Evolutionary conservation across 1,139 yeast species (phyloP), one percentile per base, ranked within the genome.

Genomic region (Pichia sp.): DNA sequence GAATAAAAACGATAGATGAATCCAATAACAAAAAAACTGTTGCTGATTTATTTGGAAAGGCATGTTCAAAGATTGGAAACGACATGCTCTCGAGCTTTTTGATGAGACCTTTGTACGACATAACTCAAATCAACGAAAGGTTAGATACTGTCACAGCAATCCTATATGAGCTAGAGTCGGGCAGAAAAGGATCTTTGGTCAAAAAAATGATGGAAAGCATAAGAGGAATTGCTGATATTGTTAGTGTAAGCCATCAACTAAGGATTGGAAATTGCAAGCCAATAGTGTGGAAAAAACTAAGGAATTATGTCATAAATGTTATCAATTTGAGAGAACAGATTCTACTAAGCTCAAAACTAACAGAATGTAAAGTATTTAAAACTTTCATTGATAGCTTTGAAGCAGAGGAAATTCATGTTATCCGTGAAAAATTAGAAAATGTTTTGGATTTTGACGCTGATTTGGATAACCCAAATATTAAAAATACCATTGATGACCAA

Each of bases 371-470:
- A 4, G n/a, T 49, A 4, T 51, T 60, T 40, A 4, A 23, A 1
- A 23, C 40, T n/a, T 51, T 45, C 22, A 2, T 23, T n/a, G 16
- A 47, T 4, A 23, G 26, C 1, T 39, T 53, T 8, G 21, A 45
- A 3, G 7, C 16, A 10, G 46, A 46, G 4, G 5, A 30, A 4
- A 18, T 39, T 3, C n/a, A 7, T 2, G 3, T 45, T 44, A n/a
- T 52, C 57, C 18, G 46, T 54, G 13, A 30, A 43, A 26, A 46
- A 50, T 41, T 60, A 63, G 55, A 56, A 54, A 42, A 46, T 12
- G 61, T 65, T 1, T 66, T 75, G 34, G 76, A 75, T 53, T 63
- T 72, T 49, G 72, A 67, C 9, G 56, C 59, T 3, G 68, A 66
- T n/a, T 61, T 62, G n/a, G 65, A 68, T 6, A 61, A 63, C 18